A percentile compares a stretch with the other conserved stretches of the same genome.
These are phyloP conservation scores for Fusarium lateritium DNA, from an alignment of 2,329 filamentous ascomycete species.

Conservation along the genomic window DNA sequence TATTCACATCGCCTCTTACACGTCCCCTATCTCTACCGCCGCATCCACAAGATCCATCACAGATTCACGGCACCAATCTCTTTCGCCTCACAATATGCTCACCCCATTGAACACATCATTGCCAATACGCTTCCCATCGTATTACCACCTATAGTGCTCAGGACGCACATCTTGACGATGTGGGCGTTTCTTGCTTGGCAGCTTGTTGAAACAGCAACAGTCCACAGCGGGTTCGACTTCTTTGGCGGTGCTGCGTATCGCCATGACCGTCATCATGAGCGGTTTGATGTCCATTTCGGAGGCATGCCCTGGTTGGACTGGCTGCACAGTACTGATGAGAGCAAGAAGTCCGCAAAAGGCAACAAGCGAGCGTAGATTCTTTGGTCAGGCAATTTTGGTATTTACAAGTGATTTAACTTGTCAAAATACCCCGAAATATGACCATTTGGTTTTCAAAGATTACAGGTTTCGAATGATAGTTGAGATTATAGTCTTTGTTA, in stretches of 20 bases:
- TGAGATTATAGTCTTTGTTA: too few species aligned
- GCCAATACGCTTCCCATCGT: constrained; percentile 68
- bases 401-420: neutral
- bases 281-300: constrained; percentile 69
- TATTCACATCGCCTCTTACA: constrained; percentile 69
- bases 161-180: constrained; percentile 66
- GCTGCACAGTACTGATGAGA: constrained; percentile 65
- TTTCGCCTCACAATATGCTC: constrained; percentile 69
- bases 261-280: constrained; percentile 72
- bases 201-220: constrained; percentile 66
- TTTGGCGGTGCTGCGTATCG: constrained; percentile 61
- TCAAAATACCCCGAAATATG: neutral
- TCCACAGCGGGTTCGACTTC: constrained; percentile 72
- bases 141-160: constrained; percentile 63
- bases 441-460: too few species aligned
- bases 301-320: constrained; percentile 67
- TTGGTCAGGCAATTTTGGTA: neutral
- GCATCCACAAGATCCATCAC: constrained; percentile 71
- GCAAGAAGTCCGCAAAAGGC: neutral
- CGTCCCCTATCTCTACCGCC: constrained; percentile 61
- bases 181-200: constrained; percentile 65
- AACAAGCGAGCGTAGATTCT: neutral
- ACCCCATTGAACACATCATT: constrained; percentile 69
- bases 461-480: too few species aligned
- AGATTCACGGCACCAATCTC: constrained; percentile 69